Base-by-base conservation (phyloP, 140 eudicot species). In the Oenanthe javanica region DNA sequence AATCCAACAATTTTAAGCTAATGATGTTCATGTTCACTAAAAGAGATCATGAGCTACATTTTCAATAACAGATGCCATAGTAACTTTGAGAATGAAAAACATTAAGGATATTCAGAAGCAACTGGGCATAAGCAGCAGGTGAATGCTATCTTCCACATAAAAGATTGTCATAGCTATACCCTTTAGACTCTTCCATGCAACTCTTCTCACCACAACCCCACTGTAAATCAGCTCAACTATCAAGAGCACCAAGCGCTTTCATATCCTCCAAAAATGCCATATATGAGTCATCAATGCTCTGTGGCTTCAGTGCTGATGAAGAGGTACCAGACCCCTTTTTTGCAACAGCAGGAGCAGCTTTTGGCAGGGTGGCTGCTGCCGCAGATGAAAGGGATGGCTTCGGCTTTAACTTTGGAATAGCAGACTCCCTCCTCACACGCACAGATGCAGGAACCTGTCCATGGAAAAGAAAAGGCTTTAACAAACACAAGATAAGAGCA, bases 211-310 rank as follows among this genome's bases (percentile, higher is more conserved):
- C 38, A 19, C 75, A 38, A n/a, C 9, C 75, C 23, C 15, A n/a
- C 0, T 14, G 46, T 23, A 48, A 16, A 70, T 51, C 69, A 82
- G 38, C 52, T 89, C 88, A 94, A 82, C 89, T 63, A 61, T 94
- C 98, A 23, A 94, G 97, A 51, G 98, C 98, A 83, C 98, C 98
- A 45, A 94, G 94, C 15, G 90, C 97, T 82, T 94, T 94, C 98
- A 94, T 94, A 83, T 94, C 98, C 91, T 94, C 98, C 84, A 94
- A 87, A 87, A 94, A 94, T 31, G 98, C 97, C 90, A 76, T 86
- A 80, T 94, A 94, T 7, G 98, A 94, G 82, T 94, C 98, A 84
- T 94, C 98, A 23, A 89, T 88, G 40, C 98, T 94, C 48, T 84
- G 86, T 23, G 97, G 92, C 84, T 94, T 94, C 3, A 82, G 84